These are phyloP conservation scores for Fragaria nilgerrensis DNA, from an alignment of 306 rosid genomes.

Conservation along the genomic window DNA sequence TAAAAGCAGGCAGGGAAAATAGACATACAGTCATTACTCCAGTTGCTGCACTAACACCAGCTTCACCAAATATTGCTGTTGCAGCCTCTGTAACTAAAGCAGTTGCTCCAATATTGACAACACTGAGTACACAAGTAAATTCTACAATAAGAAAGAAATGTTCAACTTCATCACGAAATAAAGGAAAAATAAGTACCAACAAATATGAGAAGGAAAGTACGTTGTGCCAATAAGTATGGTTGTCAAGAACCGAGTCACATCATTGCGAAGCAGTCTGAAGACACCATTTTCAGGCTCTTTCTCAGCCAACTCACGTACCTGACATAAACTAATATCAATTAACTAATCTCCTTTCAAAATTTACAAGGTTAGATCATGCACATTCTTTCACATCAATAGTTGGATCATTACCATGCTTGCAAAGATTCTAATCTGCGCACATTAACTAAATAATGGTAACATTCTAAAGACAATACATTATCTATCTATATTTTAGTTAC, in stretches of 20 bases:
- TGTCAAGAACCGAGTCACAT: conserved; percentile 90
- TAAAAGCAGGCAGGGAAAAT: conserved; percentile 21
- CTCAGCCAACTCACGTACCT: conserved; percentile 89
- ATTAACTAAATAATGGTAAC: neutral
- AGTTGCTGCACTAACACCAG: conserved; percentile 98
- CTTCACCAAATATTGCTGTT: conserved; percentile 94
- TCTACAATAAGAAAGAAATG: conserved; percentile 44
- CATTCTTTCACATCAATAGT: neutral
- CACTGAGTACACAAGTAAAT: conserved; percentile 54
- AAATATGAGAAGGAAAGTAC: conserved; percentile 49
- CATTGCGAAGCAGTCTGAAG: conserved; percentile 85
- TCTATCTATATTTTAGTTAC: neutral
- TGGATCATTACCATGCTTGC: neutral
- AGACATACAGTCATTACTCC: conserved; percentile 98
- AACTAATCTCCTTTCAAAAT: conserved; percentile 21
- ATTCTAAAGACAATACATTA: neutral
- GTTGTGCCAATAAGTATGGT: conserved; percentile 99
- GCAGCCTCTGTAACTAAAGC: conserved; percentile 95
- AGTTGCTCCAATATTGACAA: conserved; percentile 96
- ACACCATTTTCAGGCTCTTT: conserved; percentile 88
- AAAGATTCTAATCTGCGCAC: neutral
- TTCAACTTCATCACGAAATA: conserved; percentile 22
- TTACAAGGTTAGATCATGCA: conserved; percentile 1
- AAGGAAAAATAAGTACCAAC: conserved; percentile 10
- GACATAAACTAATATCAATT: conserved; percentile 28